Conservation (phyloP, 345 rosid species). For the Linum usitatissimum region DNA sequence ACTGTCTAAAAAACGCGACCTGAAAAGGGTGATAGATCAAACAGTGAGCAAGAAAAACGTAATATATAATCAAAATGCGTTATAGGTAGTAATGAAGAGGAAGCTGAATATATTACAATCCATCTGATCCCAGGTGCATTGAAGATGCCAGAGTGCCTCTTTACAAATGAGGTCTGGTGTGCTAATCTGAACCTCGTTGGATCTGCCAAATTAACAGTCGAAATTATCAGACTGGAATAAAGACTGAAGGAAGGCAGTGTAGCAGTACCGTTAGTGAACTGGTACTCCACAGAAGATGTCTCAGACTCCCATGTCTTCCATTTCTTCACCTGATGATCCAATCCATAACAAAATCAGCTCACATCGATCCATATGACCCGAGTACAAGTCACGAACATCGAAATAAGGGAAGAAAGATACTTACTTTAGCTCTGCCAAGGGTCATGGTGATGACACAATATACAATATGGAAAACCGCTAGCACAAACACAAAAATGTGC, state of each 20-base stretch:
- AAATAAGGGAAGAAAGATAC: background rate
- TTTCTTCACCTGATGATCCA: background rate
- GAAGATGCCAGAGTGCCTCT: slow-evolving; percentile 3
- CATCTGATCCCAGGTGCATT: slow-evolving; percentile 2
- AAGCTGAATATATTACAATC: background rate
- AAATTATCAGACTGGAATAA: background rate
- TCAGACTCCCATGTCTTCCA: slow-evolving; percentile 5
- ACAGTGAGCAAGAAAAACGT: background rate
- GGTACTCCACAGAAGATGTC: slow-evolving; percentile 2
- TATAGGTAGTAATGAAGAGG: background rate
- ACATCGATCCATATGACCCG: background rate
- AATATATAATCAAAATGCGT: too few relatives aligned
- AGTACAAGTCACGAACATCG: background rate
- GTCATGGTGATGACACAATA: slow-evolving; percentile 1
- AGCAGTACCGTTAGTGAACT: background rate
- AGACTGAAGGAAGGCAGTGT: background rate
- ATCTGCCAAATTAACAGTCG: background rate
- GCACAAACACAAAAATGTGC: slow-evolving; percentile 5
- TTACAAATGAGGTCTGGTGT: slow-evolving; percentile 2
- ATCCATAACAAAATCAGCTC: background rate
- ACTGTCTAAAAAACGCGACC: slow-evolving; percentile 3
- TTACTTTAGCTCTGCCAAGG: slow-evolving; percentile 1
- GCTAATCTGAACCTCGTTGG: slow-evolving; percentile 4
- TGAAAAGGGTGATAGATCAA: background rate
- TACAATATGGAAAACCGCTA: slow-evolving; percentile 1